Evolutionary conservation across 75 land plant genomes (phyloP).

Genomic region (Cupressus sempervirens): DNA sequence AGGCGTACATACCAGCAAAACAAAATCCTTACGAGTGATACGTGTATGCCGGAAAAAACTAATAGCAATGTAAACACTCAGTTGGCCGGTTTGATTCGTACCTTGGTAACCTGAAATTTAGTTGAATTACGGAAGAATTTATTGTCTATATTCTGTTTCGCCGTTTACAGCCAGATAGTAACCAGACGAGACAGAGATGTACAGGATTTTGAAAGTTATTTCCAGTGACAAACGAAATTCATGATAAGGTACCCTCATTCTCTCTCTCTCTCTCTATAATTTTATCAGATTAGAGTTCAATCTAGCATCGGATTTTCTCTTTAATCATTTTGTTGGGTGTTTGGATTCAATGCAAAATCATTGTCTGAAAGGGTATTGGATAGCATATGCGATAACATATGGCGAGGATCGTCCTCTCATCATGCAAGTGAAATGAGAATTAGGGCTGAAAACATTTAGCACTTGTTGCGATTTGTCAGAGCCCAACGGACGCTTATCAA

Average conservation of each 20-base stretch:
- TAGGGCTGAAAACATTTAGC: not conserved
- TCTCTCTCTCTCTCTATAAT: not conserved
- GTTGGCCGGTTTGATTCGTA: not conserved
- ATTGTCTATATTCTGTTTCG: not conserved
- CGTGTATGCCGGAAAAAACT: too few relatives aligned
- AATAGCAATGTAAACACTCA: too few relatives aligned
- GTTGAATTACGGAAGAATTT: not conserved
- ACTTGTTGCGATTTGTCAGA: not conserved
- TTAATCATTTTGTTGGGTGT: not conserved
- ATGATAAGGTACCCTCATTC: not conserved
- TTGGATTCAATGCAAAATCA: not conserved
- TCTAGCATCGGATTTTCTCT: not conserved
- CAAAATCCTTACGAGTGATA: too few relatives aligned
- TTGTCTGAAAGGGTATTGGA: not conserved
- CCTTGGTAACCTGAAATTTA: not conserved
- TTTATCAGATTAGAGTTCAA: not conserved
- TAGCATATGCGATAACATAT: not conserved
- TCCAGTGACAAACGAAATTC: not conserved
- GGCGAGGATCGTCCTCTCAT: not conserved
- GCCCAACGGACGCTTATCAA: not conserved
- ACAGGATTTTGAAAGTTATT: not conserved
- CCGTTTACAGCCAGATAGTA: not conserved
- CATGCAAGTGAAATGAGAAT: not conserved
- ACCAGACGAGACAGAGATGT: not conserved
- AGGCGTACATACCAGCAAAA: too few relatives aligned